phyloP scores from a whole-genome alignment of 768 basidiomycete species.

The Glaciozyma martinii region DNA sequence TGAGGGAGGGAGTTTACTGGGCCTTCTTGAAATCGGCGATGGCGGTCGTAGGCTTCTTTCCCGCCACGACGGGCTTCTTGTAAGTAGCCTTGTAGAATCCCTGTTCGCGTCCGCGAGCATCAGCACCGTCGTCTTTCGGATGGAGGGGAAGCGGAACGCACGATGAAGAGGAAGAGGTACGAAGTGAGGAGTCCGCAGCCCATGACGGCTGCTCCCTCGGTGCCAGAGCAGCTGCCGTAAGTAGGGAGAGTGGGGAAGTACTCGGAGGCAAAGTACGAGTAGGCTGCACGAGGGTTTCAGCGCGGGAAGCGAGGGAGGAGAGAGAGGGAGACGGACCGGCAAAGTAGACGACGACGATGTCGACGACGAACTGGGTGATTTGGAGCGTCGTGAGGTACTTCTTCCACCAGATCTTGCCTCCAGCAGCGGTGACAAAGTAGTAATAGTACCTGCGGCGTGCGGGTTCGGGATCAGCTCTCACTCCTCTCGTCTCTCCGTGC shows the following conservation, averaged over 20 bases:
- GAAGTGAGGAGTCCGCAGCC: constrained; percentile 80
- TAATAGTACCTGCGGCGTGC: constrained; percentile 69
- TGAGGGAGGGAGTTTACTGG: too few species aligned
- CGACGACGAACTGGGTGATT: constrained; percentile 89
- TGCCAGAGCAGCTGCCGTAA: constrained; percentile 76
- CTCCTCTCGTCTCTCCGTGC: background rate
- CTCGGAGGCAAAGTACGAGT: constrained; percentile 65
- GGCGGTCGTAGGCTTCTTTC: too few species aligned
- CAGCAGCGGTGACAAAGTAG: constrained; percentile 88
- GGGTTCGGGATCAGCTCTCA: background rate
- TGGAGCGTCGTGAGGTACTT: constrained; percentile 95
- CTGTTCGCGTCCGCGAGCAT: background rate
- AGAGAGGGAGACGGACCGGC: constrained; percentile 60
- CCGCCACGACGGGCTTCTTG: background rate
- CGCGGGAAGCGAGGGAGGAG: constrained; percentile 25
- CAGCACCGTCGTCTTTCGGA: too few species aligned
- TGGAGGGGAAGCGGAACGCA: background rate
- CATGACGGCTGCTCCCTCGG: constrained; percentile 75
- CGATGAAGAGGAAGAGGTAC: constrained; percentile 91
- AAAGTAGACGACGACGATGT: constrained; percentile 83
- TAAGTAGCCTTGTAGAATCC: constrained; percentile 6
- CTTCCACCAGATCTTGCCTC: constrained; percentile 99
- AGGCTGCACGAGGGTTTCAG: constrained; percentile 44
- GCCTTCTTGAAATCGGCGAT: too few species aligned
- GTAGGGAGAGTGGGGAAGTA: constrained; percentile 54